Conservation (phyloP, 768 basidiomycete species). For the Chalciporus piperatus region DNA sequence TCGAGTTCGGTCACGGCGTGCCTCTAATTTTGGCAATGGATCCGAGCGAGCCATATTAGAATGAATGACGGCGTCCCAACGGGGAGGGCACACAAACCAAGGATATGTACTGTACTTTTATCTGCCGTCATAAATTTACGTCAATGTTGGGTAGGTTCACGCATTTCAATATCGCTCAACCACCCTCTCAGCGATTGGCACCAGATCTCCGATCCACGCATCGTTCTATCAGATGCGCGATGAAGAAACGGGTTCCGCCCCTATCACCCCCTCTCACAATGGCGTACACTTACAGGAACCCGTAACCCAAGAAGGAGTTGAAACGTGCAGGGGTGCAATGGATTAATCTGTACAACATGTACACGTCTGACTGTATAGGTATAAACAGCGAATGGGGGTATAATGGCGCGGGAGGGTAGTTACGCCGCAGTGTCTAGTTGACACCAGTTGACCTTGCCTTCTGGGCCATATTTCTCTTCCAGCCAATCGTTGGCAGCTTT, state of each 20-base stretch:
- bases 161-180: conserved; percentile 27
- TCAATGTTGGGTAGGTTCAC: conserved; percentile 10
- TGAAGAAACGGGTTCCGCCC: not conserved
- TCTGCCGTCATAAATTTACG: not conserved
- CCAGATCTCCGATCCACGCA: conserved; percentile 22
- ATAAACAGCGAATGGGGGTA: conserved; percentile 29
- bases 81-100: not conserved
- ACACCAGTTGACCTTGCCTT: conserved; percentile 75
- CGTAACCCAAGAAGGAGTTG: conserved; percentile 17
- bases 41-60: conserved; percentile 13
- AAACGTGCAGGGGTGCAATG: conserved; percentile 8
- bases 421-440: conserved; percentile 33
- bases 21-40: conserved; percentile 13
- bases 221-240: not conserved
- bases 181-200: conserved; percentile 1
- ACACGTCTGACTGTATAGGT: conserved; percentile 21
- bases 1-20: conserved; percentile 19
- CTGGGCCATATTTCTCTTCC: conserved; percentile 68
- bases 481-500: conserved; percentile 86
- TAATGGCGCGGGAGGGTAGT: conserved; percentile 7
- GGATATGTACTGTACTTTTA: too few relatives aligned
- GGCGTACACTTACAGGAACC: conserved; percentile 7
- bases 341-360: conserved; percentile 7
- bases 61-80: conserved; percentile 1
- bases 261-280: not conserved